phyloP scores from a whole-genome alignment of 1,284 basidiomycete species.

The Agroathelia rolfsii region DNA sequence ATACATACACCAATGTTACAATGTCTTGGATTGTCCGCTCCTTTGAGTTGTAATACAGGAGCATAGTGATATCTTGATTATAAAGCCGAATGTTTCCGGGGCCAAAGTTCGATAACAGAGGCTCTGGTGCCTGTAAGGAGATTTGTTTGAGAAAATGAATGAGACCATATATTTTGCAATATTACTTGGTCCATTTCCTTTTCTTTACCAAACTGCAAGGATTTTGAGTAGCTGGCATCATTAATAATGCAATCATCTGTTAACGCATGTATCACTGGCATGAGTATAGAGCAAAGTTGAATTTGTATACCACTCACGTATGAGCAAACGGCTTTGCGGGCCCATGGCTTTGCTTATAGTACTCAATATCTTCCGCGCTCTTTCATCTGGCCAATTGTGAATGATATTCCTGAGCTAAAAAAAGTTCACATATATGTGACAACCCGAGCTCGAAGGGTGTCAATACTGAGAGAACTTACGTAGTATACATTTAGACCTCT shows the following conservation, averaged over 20 bases:
- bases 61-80: constrained; percentile 22
- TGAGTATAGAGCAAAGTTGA: no score
- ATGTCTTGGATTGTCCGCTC: constrained; percentile 22
- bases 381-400: constrained; percentile 2
- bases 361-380: background rate
- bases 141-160: no score
- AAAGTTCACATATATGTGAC: no score
- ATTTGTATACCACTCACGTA: no score
- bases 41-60: constrained; percentile 19
- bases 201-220: no score
- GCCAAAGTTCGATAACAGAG: constrained; percentile 26
- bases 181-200: no score
- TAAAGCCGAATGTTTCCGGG: constrained; percentile 21
- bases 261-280: no score
- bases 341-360: constrained; percentile 1
- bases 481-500: constrained; percentile 8
- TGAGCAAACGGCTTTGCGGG: constrained; percentile 2
- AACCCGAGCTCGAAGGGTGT: background rate
- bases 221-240: no score
- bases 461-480: constrained; percentile 1
- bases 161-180: no score
- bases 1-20: constrained; percentile 19
- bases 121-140: constrained; percentile 24
- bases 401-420: constrained; percentile 1
- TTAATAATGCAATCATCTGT: no score